Evolutionary conservation across 2,329 filamentous ascomycete species (phyloP).

Genomic region (Xylariomycetidae sp.): DNA sequence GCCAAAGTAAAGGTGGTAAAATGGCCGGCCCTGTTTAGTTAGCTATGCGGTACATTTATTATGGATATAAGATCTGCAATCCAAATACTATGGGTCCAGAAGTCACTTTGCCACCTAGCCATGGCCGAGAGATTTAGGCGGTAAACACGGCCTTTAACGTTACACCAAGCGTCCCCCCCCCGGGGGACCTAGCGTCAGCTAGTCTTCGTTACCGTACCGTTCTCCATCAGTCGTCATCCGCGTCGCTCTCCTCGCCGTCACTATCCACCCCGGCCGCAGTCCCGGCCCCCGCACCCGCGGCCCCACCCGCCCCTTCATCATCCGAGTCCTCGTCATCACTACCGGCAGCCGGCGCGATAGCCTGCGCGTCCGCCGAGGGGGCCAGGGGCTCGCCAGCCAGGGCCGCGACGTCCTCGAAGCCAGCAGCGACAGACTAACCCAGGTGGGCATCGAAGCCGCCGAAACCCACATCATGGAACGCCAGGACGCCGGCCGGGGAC

Average conservation of each 20-base stretch:
- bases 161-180: too few relatives aligned
- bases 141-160: too few relatives aligned
- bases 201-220: too few relatives aligned
- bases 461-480: constrained; percentile 28
- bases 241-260: constrained; percentile 11
- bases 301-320: too few relatives aligned
- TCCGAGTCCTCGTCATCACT: constrained; percentile 13
- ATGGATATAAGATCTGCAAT: too few relatives aligned
- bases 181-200: too few relatives aligned
- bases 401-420: constrained; percentile 33
- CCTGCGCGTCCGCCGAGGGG: constrained; percentile 12
- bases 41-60: too few relatives aligned
- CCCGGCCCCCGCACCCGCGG: constrained; percentile 5
- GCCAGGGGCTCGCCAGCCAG: constrained; percentile 30
- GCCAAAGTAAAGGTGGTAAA: too few relatives aligned
- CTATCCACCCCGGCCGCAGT: constrained; percentile 22
- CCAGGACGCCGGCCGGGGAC: constrained; percentile 18
- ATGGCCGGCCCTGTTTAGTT: too few relatives aligned
- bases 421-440: constrained; percentile 28
- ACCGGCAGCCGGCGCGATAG: constrained; percentile 10
- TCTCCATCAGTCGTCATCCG: constrained; percentile 9
- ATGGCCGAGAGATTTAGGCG: too few relatives aligned
- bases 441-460: constrained; percentile 25
- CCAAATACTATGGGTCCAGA: too few relatives aligned
- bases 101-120: too few relatives aligned